Base-by-base conservation (phyloP, 371 early-diverging fungal species). In the Mucor piriformis region DNA sequence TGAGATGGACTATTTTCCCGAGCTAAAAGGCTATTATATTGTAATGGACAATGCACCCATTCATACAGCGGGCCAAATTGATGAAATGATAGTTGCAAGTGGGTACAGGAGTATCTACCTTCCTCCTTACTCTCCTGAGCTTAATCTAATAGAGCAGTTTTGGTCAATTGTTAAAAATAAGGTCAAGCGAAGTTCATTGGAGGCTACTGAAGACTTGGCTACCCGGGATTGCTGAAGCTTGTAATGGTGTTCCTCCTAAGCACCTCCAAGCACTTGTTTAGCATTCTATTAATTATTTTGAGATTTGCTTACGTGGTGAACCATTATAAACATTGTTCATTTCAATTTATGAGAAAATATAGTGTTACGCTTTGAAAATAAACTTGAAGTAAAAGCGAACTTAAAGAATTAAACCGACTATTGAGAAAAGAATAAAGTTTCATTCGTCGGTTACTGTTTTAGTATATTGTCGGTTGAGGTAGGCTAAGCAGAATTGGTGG, bases 81-180 rank as follows among this genome's bases (percentile, higher is more conserved):
- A n/a, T 44, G 16, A 44, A 20, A 20, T 44, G 44, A 44, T 44
- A 16, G 15, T 15, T 3, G 38, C 6, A 3, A 38, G 38, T 10
- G 38, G 33, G 33, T 33, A 33, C 11, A 33, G 33, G 33, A 6
- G 33, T 11, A 11, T 11, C 18, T 55, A 46, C 21, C 55, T 55
- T 55, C 46, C 48, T 15, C 48, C 37, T 4, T 56, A 47, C 47
- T 56, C 57, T 24, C 47, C 47, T 15, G 37, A 56, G 21, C 55
- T 54, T 16, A 42, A 54, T 20, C 46, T 46, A 33, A 54, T 44
- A 15, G 55, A 54, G 18, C 4, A 33, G 1, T 54, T 54, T 34
- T 54, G 55, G 55, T 54, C 55, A 13, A 20, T 47, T 23, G 57
- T 56, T 35, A 56, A 56, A 47, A 54, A 54, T 29, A 44, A 54